phyloP scores from a whole-genome alignment of 1,139 yeast species.

The Kodamaea derodonti region DNA sequence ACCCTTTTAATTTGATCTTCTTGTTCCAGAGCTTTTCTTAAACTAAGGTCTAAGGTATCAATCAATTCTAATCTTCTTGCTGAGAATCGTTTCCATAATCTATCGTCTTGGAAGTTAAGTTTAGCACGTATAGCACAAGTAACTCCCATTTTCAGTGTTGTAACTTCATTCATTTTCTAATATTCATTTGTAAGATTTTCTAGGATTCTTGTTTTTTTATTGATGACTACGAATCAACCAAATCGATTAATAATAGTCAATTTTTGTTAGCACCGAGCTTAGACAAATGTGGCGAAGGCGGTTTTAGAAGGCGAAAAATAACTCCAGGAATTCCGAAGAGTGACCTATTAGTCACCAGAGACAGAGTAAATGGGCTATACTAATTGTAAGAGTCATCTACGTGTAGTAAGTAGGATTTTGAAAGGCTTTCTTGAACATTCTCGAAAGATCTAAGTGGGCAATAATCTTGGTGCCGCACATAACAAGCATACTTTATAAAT shows the following conservation, averaged over 20 bases:
- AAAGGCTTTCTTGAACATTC: no score
- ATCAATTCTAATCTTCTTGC: conserved; percentile 85
- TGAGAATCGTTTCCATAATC: conserved; percentile 83
- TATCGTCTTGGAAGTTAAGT: conserved; percentile 74
- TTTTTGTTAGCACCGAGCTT: no score
- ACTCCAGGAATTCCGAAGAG: no score
- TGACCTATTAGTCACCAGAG: no score
- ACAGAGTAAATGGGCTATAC: no score
- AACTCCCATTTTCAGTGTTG: conserved; percentile 44
- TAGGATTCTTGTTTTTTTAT: no score
- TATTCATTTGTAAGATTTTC: no score
- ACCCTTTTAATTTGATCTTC: conserved; percentile 75
- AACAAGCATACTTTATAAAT: neutral
- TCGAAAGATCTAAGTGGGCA: no score
- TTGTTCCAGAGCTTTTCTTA: conserved; percentile 88
- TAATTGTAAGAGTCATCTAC: no score
- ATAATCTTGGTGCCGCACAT: neutral
- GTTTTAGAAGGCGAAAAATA: no score
- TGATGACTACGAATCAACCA: conserved; percentile 2
- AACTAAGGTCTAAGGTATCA: conserved; percentile 71
- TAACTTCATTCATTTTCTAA: neutral
- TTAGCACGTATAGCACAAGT: conserved; percentile 75
- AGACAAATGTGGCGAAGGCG: no score
- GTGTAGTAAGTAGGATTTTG: no score
- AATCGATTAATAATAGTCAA: neutral